Evolutionary conservation across 1,139 yeast species (phyloP), one percentile per base, ranked within the genome.

Genomic region (Pichia sp.): DNA sequence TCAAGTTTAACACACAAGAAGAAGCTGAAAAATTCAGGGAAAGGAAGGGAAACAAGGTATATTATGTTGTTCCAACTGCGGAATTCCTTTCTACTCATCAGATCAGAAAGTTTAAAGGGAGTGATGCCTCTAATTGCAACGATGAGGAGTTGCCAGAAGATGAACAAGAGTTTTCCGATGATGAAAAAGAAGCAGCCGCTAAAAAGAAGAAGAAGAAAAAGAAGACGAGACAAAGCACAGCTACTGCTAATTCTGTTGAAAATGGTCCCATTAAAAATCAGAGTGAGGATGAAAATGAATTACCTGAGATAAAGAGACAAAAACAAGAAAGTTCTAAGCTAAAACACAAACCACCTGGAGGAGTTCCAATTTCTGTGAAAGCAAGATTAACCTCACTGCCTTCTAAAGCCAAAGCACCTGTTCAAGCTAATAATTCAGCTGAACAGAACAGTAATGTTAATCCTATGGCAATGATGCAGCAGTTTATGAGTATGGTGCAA

Each of bases 121-220:
- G 93, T 1, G 99, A 93, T 72, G 99, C 99, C 0, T 87, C 96
- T 65, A 93, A 93, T 63, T 85, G 90, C 67, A 88, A 90, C 67
- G 99, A 93, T 69, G 99, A 93, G 72, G 99, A 93, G 64, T 71
- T 92, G 29, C 92, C 97, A 0, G 89, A 83, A 62, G 95, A 87
- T 44, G 98, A 93, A 67, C 97, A 90, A 67, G 98, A 93, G 64
- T 93, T 85, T 63, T 89, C 97, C 0, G 98, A 93, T 66, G 98
- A 93, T 70, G 97, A 92, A 67, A 79, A 79, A 62, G 98, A 92
- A 63, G 79, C 78, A 12, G 78, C 80, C 4, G 83, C 81, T 64
- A 88, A 83, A 64, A 76, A 78, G 20, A 73, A 76, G 52, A 84
- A 81, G 71, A 84, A 81, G 66, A 80, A 75, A 62, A 77, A 75